These are phyloP conservation scores for Colletotrichum lentis DNA, from an alignment of 2,329 filamentous ascomycete species.

Conservation along the genomic window DNA sequence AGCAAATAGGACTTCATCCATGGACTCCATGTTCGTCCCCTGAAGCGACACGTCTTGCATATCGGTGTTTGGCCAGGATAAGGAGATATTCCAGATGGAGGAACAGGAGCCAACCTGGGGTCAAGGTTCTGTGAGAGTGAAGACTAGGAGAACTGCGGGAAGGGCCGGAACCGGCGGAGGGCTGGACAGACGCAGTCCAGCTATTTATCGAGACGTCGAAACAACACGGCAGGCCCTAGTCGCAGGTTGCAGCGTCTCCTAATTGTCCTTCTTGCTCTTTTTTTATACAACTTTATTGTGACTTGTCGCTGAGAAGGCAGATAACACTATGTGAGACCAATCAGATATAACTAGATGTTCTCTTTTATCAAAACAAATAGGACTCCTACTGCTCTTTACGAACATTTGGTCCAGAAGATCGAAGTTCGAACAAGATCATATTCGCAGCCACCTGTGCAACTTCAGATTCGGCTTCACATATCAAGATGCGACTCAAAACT, in stretches of 20 bases:
- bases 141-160: not conserved
- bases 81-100: not conserved
- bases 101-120: not conserved
- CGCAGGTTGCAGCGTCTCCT: constrained; percentile 27
- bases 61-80: not conserved
- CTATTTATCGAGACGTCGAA: constrained; percentile 25
- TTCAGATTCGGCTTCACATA: too few relatives aligned
- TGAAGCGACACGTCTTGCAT: not conserved
- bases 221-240: constrained; percentile 22
- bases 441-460: too few relatives aligned
- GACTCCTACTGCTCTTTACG: too few relatives aligned
- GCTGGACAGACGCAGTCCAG: constrained; percentile 19
- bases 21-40: not conserved
- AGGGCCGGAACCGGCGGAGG: constrained; percentile 1
- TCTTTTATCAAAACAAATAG: too few relatives aligned
- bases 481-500: too few relatives aligned
- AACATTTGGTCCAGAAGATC: too few relatives aligned
- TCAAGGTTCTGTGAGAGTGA: not conserved
- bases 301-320: too few relatives aligned
- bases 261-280: too few relatives aligned
- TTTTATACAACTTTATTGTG: too few relatives aligned
- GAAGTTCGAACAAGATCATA: too few relatives aligned
- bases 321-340: too few relatives aligned
- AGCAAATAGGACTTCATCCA: not conserved
- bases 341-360: too few relatives aligned